Percentiles rank a stretch among this genome's conserved stretches.
Conservation (phyloP, 352 stramenopile genomes). For the Phytophthora sp. region DNA sequence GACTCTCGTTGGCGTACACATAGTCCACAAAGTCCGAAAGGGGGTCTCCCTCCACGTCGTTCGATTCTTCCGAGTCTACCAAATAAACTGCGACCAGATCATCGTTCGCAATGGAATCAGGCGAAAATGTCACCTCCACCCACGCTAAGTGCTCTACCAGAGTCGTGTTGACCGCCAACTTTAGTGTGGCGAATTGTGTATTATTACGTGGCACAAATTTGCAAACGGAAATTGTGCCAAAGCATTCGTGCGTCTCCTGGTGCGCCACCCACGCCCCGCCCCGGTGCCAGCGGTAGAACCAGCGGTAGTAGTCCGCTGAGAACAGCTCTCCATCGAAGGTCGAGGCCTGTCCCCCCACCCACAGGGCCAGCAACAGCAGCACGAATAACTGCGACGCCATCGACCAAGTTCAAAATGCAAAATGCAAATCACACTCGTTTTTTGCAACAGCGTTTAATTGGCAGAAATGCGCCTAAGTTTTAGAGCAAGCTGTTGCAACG, state of each 20-base stretch:
- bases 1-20: slow-evolving; percentile 22
- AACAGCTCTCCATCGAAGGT: slow-evolving; percentile 22
- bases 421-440: no score
- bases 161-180: slow-evolving; percentile 30
- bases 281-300: slow-evolving; percentile 33
- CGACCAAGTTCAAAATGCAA: no score
- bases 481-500: no score
- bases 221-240: slow-evolving; percentile 9
- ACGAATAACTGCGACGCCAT: background rate
- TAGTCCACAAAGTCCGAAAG: slow-evolving; percentile 34
- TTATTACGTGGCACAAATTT: slow-evolving; percentile 22
- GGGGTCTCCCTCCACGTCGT: slow-evolving; percentile 10
- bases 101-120: slow-evolving; percentile 4
- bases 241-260: slow-evolving; percentile 24
- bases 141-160: slow-evolving; percentile 9
- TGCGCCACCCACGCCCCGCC: slow-evolving; percentile 30
- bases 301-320: slow-evolving; percentile 21
- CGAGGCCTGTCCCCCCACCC: background rate
- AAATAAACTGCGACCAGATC: slow-evolving; percentile 32
- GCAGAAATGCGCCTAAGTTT: no score
- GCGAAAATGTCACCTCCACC: slow-evolving; percentile 23
- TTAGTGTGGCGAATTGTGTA: slow-evolving; percentile 10
- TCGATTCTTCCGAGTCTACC: slow-evolving; percentile 22
- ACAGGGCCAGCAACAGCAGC: slow-evolving; percentile 5
- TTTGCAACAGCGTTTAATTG: background rate